Evolutionary conservation across 805 yeast species (phyloP), one percentile per base, ranked within the genome.

Genomic region (Grigorovia jiainica): DNA sequence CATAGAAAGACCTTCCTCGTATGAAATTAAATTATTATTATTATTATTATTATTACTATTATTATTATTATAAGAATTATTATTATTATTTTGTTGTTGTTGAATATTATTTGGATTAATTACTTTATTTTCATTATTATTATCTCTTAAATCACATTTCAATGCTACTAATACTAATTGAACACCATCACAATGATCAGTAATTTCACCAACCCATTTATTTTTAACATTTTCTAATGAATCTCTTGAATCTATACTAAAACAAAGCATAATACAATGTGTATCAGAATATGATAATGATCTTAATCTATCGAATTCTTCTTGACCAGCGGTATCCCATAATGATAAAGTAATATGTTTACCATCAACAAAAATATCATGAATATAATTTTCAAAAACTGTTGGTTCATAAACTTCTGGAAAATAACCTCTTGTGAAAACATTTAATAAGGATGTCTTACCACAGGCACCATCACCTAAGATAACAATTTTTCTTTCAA

Each of bases 291-390:
- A 92, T 39, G 95, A 83, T 47, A 90, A 71, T 1, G 97, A 86
- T 61, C 98, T 76, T 61, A 90, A 72, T 48, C 97, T 75, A 63
- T 90, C 98, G 54, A 90, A 90, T 66, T 90, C 98, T 66, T 90
- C 98, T 69, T 90, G 98, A 7, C 98, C 98, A 1, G 98, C 98
- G 5, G 98, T 90, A 61, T 90, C 98, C 98, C 98, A 92, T 42
- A 90, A 69, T 13, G 96, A 87, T 43, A 90, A 68, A 57, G 89
- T 95, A 54, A 90, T 84, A 39, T 92, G 87, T 61, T 86, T 87
- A 40, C 90, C 90, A 61, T 90, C 98, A 42, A 90, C 87, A 65
- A 86, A 90, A 49, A 90, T 92, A 60, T 90, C 97, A 64, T 90
- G 97, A 45, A 89, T 95, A 60, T 90, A 90, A 67, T 90, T 90